Conservation (phyloP, 129 eudicot genomes). For the Scalesia atractyloides region DNA sequence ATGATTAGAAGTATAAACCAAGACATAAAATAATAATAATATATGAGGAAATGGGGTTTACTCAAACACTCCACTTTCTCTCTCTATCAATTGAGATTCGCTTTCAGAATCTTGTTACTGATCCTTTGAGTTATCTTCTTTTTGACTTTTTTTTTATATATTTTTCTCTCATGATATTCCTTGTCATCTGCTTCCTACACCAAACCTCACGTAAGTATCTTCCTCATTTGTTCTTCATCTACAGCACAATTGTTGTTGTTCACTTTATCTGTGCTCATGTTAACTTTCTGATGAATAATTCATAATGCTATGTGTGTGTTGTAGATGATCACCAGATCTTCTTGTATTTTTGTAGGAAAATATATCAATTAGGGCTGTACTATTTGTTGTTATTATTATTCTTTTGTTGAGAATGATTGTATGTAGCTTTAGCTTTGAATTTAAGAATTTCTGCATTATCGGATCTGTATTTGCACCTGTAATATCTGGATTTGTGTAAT, state of each 20-base stretch:
- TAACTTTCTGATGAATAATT: constrained; percentile 31
- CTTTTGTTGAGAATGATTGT: constrained; percentile 12
- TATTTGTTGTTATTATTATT: not conserved
- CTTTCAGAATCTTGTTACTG: constrained; percentile 48
- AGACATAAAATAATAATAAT: too few species aligned
- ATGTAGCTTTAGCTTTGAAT: not conserved
- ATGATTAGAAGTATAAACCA: too few species aligned
- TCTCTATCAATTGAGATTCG: constrained; percentile 30
- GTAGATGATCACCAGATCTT: constrained; percentile 64
- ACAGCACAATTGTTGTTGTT: constrained; percentile 9
- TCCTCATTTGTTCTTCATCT: not conserved
- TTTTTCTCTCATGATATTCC: constrained; percentile 11
- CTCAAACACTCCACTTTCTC: constrained; percentile 28
- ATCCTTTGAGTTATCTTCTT: constrained; percentile 29
- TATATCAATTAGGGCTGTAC: constrained; percentile 10
- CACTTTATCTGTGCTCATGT: constrained; percentile 12
- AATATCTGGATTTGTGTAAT: constrained; percentile 20
- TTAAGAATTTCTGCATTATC: constrained; percentile 25
- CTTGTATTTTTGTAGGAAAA: constrained; percentile 19
- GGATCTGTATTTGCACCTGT: constrained; percentile 13
- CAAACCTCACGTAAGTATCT: constrained; percentile 13
- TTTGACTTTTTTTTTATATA: not conserved
- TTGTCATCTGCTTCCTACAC: constrained; percentile 20
- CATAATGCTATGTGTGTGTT: constrained; percentile 31
- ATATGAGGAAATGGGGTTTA: constrained; percentile 33